phyloP scores from a whole-genome alignment of 805 yeast species.

The Metschnikowia chrysomelidarum region DNA sequence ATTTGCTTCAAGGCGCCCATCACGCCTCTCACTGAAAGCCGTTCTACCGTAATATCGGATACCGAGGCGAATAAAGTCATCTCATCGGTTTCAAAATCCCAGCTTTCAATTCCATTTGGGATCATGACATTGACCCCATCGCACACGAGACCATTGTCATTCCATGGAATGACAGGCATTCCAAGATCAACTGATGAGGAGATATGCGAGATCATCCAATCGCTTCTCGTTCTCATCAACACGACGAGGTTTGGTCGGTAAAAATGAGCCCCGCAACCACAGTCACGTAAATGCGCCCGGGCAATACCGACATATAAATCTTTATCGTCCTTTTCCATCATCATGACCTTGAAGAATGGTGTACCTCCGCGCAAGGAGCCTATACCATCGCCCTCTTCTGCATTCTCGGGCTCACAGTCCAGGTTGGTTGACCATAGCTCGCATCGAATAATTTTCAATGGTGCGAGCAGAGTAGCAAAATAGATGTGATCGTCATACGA shows the following conservation, averaged over 20 bases:
- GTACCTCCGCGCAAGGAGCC: slow-evolving; percentile 27
- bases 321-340: slow-evolving; percentile 16
- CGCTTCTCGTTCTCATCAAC: slow-evolving; percentile 27
- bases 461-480: slow-evolving; percentile 33
- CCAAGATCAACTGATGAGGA: slow-evolving; percentile 33
- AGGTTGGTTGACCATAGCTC: slow-evolving; percentile 24
- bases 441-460: slow-evolving; percentile 29
- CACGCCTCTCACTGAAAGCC: slow-evolving; percentile 33
- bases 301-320: slow-evolving; percentile 49
- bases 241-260: slow-evolving; percentile 46
- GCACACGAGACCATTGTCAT: slow-evolving; percentile 26
- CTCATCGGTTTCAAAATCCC: slow-evolving; percentile 30
- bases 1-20: slow-evolving; percentile 19
- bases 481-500: slow-evolving; percentile 28
- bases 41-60: slow-evolving; percentile 36
- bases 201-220: slow-evolving; percentile 24
- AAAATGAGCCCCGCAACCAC: slow-evolving; percentile 44
- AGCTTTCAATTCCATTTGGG: slow-evolving; percentile 45
- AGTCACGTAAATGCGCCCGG: slow-evolving; percentile 39
- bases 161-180: slow-evolving; percentile 31
- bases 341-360: slow-evolving; percentile 14
- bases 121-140: slow-evolving; percentile 39
- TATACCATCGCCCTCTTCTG: slow-evolving; percentile 5
- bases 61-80: slow-evolving; percentile 35
- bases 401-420: slow-evolving; percentile 19